These are phyloP conservation scores for Aspergillus taichungensis DNA, from an alignment of 495 filamentous ascomycete genomes.

Conservation along the genomic window DNA sequence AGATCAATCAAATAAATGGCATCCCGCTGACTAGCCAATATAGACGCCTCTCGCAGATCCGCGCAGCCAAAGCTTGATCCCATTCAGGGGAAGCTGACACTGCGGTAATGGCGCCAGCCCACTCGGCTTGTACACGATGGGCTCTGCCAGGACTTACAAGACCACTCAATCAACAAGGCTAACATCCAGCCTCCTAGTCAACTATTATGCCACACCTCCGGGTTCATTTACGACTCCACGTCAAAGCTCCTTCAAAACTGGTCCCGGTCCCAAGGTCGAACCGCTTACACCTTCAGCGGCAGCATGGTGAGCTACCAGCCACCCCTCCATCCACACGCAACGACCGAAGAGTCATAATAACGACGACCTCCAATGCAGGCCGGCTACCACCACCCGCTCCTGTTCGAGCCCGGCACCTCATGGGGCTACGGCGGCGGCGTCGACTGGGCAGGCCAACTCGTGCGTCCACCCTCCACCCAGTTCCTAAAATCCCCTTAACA, in stretches of 20 bases:
- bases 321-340: too few species aligned
- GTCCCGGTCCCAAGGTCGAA: conserved; percentile 7
- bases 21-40: too few species aligned
- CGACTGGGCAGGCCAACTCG: conserved; percentile 38
- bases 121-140: too few species aligned
- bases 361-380: conserved; percentile 1
- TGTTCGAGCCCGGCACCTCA: conserved; percentile 35
- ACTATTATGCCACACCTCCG: conserved; percentile 8
- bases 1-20: too few species aligned
- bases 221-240: conserved; percentile 11
- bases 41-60: too few species aligned
- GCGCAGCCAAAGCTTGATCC: too few species aligned
- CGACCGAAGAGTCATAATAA: too few species aligned
- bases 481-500: conserved; percentile 10
- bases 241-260: conserved; percentile 4
- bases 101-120: too few species aligned
- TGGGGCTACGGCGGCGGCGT: conserved; percentile 37
- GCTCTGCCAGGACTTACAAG: too few species aligned
- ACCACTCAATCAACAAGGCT: too few species aligned
- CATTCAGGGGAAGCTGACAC: too few species aligned
- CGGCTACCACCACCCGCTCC: conserved; percentile 24
- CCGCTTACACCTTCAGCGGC: conserved; percentile 9
- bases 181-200: background rate
- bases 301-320: conserved; percentile 4
- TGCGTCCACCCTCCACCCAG: conserved; percentile 6